A percentile compares a stretch with the other conserved stretches of the same genome.
Evolutionary conservation across 495 filamentous ascomycete genomes (phyloP).

Genomic region (Podospora fimiseda): DNA sequence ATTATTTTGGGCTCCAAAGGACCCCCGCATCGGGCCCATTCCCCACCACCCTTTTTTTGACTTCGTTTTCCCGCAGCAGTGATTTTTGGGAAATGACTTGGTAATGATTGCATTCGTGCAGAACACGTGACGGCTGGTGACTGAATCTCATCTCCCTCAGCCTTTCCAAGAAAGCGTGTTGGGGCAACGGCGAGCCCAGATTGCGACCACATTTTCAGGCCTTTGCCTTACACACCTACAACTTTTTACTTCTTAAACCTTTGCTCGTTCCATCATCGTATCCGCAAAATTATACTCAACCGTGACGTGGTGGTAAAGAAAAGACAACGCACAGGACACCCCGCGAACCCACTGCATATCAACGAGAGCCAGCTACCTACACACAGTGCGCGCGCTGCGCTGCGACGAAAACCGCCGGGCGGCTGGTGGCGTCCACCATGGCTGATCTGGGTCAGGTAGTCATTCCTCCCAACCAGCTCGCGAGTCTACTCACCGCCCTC

Average conservation of each 20-base stretch:
- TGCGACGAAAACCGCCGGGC: not conserved
- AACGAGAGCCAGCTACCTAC: not conserved
- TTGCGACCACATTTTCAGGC: not conserved
- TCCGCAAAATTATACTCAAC: too few relatives aligned
- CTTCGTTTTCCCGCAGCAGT: slow-evolving; percentile 24
- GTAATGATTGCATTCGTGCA: slow-evolving; percentile 21
- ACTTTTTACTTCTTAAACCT: too few relatives aligned
- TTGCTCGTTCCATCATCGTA: too few relatives aligned
- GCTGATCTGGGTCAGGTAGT: slow-evolving; percentile 9
- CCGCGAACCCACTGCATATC: not conserved
- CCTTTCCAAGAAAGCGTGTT: slow-evolving; percentile 5
- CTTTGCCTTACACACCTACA: too few relatives aligned
- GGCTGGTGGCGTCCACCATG: slow-evolving; percentile 10
- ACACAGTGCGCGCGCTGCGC: not conserved
- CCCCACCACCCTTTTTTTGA: not conserved
- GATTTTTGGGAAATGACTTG: too few relatives aligned
- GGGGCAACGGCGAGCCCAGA: not conserved
- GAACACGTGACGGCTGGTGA: slow-evolving; percentile 30
- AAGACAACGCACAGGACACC: slow-evolving; percentile 3
- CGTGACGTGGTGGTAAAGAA: too few relatives aligned
- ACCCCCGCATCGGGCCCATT: slow-evolving; percentile 12
- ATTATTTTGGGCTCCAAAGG: slow-evolving; percentile 3
- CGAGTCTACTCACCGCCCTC: slow-evolving; percentile 25
- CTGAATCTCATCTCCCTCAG: slow-evolving; percentile 8
- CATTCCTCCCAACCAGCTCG: slow-evolving; percentile 17